Conservation (phyloP, 2,329 filamentous ascomycete genomes). For the Talaromyces amestolkiae region DNA sequence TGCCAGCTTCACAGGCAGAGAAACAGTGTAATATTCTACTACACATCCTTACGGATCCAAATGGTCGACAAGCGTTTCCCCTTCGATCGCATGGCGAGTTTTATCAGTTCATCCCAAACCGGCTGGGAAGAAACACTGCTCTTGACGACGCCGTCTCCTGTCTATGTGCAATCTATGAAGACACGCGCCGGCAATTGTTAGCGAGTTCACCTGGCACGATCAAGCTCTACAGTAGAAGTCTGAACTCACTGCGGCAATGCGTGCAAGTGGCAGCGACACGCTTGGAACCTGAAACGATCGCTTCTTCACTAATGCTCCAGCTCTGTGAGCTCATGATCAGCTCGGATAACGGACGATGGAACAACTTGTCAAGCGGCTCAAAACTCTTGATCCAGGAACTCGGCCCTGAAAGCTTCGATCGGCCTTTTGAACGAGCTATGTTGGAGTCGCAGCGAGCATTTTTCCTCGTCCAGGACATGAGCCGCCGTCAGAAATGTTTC, state of each 20-base stretch:
- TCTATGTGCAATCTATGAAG: slow-evolving; percentile 9
- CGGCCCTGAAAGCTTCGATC: slow-evolving; percentile 13
- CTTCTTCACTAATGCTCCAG: slow-evolving; percentile 22
- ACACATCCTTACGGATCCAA: slow-evolving; percentile 4
- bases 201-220: background rate
- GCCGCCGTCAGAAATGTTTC: slow-evolving; percentile 17
- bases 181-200: background rate
- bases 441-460: slow-evolving; percentile 23
- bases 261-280: background rate
- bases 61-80: slow-evolving; percentile 6
- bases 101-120: slow-evolving; percentile 9
- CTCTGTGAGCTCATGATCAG: slow-evolving; percentile 21
- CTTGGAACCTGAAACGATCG: slow-evolving; percentile 20
- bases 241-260: slow-evolving; percentile 9
- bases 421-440: slow-evolving; percentile 21
- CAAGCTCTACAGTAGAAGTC: slow-evolving; percentile 4
- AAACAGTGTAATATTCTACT: slow-evolving; percentile 2
- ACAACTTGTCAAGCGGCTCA: slow-evolving; percentile 19
- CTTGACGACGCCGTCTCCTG: slow-evolving; percentile 11
- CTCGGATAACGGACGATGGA: slow-evolving; percentile 19
- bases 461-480: slow-evolving; percentile 20
- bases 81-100: slow-evolving; percentile 12
- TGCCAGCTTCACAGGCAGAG: slow-evolving; percentile 1
- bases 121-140: slow-evolving; percentile 8
- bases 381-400: slow-evolving; percentile 20